Conservation (phyloP, 1,284 basidiomycete species). For the Ganoderma resinaceum region DNA sequence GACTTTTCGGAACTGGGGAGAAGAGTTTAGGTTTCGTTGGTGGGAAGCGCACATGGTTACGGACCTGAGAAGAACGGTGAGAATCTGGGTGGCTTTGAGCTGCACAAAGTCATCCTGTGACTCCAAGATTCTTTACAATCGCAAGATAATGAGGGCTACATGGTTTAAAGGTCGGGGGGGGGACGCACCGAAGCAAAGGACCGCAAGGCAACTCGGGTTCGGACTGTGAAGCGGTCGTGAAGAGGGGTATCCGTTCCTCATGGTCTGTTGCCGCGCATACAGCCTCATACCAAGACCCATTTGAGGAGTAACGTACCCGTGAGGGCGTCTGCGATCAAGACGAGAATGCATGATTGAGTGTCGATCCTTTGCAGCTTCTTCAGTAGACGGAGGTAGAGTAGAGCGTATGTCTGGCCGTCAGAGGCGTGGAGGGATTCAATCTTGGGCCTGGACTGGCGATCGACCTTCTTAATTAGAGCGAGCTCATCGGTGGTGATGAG, state of each 20-base stretch:
- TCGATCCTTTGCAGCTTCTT: slow-evolving; percentile 94
- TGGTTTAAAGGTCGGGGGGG: too few species aligned
- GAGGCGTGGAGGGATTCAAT: slow-evolving; percentile 78
- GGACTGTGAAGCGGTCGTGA: slow-evolving; percentile 61
- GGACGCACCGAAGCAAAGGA: slow-evolving; percentile 80
- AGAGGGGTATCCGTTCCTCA: slow-evolving; percentile 80
- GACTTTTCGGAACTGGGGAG: slow-evolving; percentile 58
- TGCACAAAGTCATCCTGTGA: slow-evolving; percentile 94
- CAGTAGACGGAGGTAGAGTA: slow-evolving; percentile 90
- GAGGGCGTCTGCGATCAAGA: slow-evolving; percentile 91
- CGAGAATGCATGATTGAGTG: slow-evolving; percentile 93
- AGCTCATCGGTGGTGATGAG: slow-evolving; percentile 91
- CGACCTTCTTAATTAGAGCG: slow-evolving; percentile 89
- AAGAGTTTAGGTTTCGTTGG: background rate
- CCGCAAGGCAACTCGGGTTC: slow-evolving; percentile 87
- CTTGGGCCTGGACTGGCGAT: slow-evolving; percentile 79
- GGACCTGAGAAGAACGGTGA: slow-evolving; percentile 85
- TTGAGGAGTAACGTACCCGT: slow-evolving; percentile 57
- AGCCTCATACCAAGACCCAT: background rate
- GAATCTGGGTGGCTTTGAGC: slow-evolving; percentile 87
- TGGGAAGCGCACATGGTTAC: slow-evolving; percentile 22
- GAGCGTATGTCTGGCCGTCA: slow-evolving; percentile 84
- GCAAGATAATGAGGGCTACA: slow-evolving; percentile 24
- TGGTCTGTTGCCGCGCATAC: slow-evolving; percentile 58
- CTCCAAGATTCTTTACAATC: slow-evolving; percentile 69